phyloP scores from a whole-genome alignment of 1,284 basidiomycete genomes.

The Ceratobasidium sp. region DNA sequence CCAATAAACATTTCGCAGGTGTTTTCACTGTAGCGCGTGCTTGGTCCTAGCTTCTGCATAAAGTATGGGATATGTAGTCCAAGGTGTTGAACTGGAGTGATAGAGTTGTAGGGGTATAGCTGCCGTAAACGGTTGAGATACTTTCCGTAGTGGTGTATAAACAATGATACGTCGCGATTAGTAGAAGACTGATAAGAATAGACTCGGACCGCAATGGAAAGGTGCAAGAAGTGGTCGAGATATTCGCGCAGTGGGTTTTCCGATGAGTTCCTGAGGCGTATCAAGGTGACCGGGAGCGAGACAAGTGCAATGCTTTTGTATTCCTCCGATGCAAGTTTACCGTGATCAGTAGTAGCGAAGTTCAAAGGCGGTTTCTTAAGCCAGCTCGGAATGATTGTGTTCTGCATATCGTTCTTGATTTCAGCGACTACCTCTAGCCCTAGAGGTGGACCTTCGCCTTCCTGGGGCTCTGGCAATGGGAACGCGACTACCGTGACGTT shows the following conservation, averaged over 20 bases:
- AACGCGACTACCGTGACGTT: background rate
- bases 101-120: conserved; percentile 21
- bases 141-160: background rate
- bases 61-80: conserved; percentile 34
- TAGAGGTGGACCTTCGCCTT: background rate
- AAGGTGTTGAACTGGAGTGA: conserved; percentile 34
- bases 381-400: conserved; percentile 37
- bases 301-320: conserved; percentile 46
- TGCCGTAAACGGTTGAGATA: conserved; percentile 3
- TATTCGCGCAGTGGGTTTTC: too few species aligned
- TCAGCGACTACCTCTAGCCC: conserved; percentile 13
- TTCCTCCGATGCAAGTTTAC: conserved; percentile 49
- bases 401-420: conserved; percentile 29
- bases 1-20: conserved; percentile 45
- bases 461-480: background rate
- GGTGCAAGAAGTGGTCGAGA: conserved; percentile 31
- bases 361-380: conserved; percentile 24
- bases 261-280: conserved; percentile 26
- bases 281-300: conserved; percentile 46
- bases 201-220: conserved; percentile 12
- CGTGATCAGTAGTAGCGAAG: conserved; percentile 42
- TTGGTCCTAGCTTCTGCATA: conserved; percentile 30
- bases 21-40: conserved; percentile 13
- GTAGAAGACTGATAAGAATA: conserved; percentile 16
- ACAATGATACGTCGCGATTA: background rate